Conservation (phyloP, 768 basidiomycete genomes). For the Trametes cinnabarina region DNA sequence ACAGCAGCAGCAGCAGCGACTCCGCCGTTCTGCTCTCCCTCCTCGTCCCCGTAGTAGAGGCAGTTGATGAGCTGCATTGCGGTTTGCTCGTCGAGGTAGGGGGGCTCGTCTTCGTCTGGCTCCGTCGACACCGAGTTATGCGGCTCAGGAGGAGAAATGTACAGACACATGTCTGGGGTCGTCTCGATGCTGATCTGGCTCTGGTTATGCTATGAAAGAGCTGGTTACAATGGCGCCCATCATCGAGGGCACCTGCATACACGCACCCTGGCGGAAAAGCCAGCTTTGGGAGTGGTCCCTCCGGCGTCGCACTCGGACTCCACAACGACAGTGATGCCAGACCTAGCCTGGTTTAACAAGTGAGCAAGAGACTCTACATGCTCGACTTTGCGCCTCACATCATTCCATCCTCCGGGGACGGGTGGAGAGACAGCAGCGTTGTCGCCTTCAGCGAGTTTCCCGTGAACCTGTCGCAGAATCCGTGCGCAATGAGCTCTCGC, state of each 20-base stretch:
- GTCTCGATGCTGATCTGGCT: not conserved
- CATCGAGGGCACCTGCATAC: not conserved
- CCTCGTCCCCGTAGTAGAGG: slow-evolving; percentile 2
- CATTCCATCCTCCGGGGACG: too few relatives aligned
- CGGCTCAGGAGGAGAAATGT: not conserved
- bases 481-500: too few relatives aligned
- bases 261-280: not conserved
- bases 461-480: too few relatives aligned
- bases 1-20: too few relatives aligned
- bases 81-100: not conserved
- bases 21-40: too few relatives aligned
- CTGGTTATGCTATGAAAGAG: not conserved
- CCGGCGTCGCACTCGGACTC: not conserved
- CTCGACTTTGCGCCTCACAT: too few relatives aligned
- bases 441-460: too few relatives aligned
- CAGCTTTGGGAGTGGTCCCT: not conserved
- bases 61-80: not conserved
- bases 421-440: too few relatives aligned
- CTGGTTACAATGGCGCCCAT: too few relatives aligned
- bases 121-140: not conserved
- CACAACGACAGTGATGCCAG: not conserved
- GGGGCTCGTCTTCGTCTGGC: not conserved
- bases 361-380: too few relatives aligned
- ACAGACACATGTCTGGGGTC: not conserved
- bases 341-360: not conserved